phyloP scores from a whole-genome alignment of 257 asterid genomes.

The Solanum medicagineum region DNA sequence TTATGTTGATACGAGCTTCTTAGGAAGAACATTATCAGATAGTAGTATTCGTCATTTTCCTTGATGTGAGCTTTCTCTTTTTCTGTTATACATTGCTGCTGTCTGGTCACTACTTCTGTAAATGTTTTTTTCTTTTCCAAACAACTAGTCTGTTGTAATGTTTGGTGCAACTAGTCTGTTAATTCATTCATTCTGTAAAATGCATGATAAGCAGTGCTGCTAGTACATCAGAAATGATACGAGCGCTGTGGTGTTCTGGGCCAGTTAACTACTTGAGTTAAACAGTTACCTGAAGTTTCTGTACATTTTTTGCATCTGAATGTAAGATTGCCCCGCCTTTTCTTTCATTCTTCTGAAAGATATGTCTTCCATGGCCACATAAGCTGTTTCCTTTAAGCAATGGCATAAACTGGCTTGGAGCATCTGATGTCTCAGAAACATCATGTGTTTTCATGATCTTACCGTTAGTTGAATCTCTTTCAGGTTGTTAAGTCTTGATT shows the following conservation, averaged over 20 bases:
- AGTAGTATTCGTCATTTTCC: background rate
- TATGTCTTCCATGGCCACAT: too few relatives aligned
- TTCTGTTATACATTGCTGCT: background rate
- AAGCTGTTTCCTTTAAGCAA: too few relatives aligned
- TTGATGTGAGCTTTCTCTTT: background rate
- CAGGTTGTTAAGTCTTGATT: too few relatives aligned
- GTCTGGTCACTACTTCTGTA: background rate
- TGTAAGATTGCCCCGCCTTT: background rate
- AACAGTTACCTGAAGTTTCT: background rate
- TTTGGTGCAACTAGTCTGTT: background rate
- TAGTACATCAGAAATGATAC: background rate
- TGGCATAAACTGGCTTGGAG: too few relatives aligned
- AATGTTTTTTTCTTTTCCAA: background rate
- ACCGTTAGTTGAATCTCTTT: too few relatives aligned
- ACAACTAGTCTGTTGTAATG: background rate
- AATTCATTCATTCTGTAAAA: background rate
- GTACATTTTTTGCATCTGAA: background rate
- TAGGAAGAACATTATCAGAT: background rate
- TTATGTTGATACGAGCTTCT: background rate
- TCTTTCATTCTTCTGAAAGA: background rate
- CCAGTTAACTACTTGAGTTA: background rate
- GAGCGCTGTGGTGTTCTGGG: background rate
- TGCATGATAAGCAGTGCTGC: background rate
- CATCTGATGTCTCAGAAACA: too few relatives aligned
- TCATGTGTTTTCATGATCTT: too few relatives aligned